Percentiles rank a stretch among this genome's conserved stretches.
phyloP scores from a whole-genome alignment of 345 rosid genomes.

The Citrus unshiu region DNA sequence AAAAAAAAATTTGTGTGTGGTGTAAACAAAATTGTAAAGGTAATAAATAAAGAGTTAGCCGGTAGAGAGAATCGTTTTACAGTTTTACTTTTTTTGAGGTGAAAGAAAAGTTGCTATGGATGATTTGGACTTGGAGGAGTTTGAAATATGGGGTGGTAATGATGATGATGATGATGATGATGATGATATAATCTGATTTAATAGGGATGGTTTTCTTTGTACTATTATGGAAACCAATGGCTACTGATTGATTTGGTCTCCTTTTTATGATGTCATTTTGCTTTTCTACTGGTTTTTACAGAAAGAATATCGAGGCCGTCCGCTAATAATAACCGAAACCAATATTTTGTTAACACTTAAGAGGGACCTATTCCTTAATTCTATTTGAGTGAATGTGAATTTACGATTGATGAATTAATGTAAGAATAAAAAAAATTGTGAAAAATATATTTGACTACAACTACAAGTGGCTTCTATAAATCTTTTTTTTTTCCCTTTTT shows the following conservation, averaged over 20 bases:
- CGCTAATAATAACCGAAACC: no score
- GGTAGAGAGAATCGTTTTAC: background rate
- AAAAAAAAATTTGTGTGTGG: no score
- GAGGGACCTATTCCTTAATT: no score
- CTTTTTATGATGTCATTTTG: background rate
- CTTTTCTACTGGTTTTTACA: background rate
- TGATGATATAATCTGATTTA: background rate
- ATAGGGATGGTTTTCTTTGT: background rate
- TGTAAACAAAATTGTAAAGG: background rate
- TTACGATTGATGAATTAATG: no score
- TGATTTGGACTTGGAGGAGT: background rate
- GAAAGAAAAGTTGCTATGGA: background rate
- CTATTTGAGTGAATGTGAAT: no score
- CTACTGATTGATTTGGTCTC: background rate
- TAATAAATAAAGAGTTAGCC: background rate
- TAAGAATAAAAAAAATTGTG: no score
- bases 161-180: background rate
- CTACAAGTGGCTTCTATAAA: no score
- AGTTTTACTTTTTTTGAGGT: background rate
- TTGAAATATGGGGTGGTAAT: background rate
- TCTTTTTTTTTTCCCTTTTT: no score
- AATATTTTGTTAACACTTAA: no score
- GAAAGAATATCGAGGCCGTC: background rate
- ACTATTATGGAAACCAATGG: background rate
- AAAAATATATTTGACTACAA: no score